A percentile compares a stretch with the other conserved stretches of the same genome.
Evolutionary conservation across 1,284 basidiomycete species (phyloP).

Genomic region (Mrakiaceae sp.): DNA sequence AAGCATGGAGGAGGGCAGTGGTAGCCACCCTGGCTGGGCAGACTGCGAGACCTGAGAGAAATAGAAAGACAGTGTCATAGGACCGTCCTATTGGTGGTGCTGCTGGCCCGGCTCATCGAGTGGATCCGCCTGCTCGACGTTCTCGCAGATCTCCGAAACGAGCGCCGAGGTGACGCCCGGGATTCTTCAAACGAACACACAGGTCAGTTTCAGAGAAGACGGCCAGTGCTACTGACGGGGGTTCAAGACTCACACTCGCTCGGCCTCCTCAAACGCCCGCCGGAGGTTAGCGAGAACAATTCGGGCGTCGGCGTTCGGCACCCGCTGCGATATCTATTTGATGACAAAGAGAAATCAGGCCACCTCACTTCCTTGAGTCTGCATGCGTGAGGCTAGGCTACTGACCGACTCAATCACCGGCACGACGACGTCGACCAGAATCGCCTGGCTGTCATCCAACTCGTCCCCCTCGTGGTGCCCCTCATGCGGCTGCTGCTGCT

Average conservation of each 20-base stretch:
- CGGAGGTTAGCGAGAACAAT: slow-evolving; percentile 70
- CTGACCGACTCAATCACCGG: slow-evolving; percentile 83
- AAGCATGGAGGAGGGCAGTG: no score
- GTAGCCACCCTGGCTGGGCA: no score
- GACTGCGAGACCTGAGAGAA: not conserved
- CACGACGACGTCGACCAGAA: slow-evolving; percentile 87
- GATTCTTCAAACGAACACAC: slow-evolving; percentile 19
- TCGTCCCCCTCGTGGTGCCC: slow-evolving; percentile 32
- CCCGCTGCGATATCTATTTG: slow-evolving; percentile 59
- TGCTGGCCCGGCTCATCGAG: not conserved
- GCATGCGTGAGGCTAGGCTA: slow-evolving; percentile 18
- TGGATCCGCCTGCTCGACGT: slow-evolving; percentile 35
- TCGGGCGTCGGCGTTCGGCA: slow-evolving; percentile 75
- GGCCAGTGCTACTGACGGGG: not conserved
- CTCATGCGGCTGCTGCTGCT: not conserved
- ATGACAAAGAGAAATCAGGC: slow-evolving; percentile 15
- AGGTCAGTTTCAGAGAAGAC: not conserved
- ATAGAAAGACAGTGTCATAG: not conserved
- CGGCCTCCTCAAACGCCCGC: slow-evolving; percentile 81
- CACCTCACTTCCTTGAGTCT: not conserved
- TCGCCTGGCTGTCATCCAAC: slow-evolving; percentile 55
- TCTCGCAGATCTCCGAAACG: slow-evolving; percentile 40
- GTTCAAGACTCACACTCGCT: slow-evolving; percentile 45
- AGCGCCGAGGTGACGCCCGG: slow-evolving; percentile 39
- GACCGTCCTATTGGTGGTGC: no score